Percentiles rank a stretch among this genome's conserved stretches.
phyloP scores from a whole-genome alignment of 1,284 basidiomycete species.

The Malassezia pachydermatis region DNA sequence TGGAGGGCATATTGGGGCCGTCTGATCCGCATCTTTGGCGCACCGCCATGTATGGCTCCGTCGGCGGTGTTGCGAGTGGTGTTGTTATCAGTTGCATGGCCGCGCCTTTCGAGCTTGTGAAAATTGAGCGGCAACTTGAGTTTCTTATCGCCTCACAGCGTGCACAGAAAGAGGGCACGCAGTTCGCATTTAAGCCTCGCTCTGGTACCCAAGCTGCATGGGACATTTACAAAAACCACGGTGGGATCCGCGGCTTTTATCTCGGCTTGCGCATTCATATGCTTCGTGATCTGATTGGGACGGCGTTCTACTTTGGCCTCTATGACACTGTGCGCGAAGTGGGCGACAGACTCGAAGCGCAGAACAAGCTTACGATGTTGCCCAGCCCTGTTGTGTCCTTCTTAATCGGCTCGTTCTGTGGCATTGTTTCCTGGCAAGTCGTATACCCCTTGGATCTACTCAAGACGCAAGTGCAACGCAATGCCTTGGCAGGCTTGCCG shows the following conservation, averaged over 20 bases:
- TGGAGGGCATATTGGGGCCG: slow-evolving; percentile 50
- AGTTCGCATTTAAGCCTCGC: slow-evolving; percentile 25
- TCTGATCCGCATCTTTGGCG: slow-evolving; percentile 20
- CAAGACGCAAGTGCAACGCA: slow-evolving; percentile 84
- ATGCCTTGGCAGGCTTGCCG: slow-evolving; percentile 65
- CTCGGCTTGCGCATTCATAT: slow-evolving; percentile 42
- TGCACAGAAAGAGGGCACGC: slow-evolving; percentile 51
- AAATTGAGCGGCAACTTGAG: slow-evolving; percentile 74
- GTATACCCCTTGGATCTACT: slow-evolving; percentile 56
- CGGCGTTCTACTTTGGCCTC: slow-evolving; percentile 43
- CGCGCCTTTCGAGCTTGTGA: slow-evolving; percentile 78
- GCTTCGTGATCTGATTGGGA: slow-evolving; percentile 32
- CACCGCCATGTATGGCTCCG: slow-evolving; percentile 32
- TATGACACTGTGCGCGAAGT: slow-evolving; percentile 39
- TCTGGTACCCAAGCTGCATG: slow-evolving; percentile 38
- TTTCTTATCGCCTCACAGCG: slow-evolving; percentile 77
- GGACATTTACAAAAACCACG: slow-evolving; percentile 39
- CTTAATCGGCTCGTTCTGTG: slow-evolving; percentile 37
- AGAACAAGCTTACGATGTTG: slow-evolving; percentile 26
- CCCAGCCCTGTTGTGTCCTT: slow-evolving; percentile 42
- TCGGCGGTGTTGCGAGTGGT: slow-evolving; percentile 67
- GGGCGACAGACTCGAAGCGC: slow-evolving; percentile 13
- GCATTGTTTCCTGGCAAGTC: slow-evolving; percentile 41
- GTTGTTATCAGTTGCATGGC: slow-evolving; percentile 57
- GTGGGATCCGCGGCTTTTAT: slow-evolving; percentile 45